These are phyloP conservation scores for Trifolium fragiferum DNA, from an alignment of 306 rosid species.

Conservation along the genomic window DNA sequence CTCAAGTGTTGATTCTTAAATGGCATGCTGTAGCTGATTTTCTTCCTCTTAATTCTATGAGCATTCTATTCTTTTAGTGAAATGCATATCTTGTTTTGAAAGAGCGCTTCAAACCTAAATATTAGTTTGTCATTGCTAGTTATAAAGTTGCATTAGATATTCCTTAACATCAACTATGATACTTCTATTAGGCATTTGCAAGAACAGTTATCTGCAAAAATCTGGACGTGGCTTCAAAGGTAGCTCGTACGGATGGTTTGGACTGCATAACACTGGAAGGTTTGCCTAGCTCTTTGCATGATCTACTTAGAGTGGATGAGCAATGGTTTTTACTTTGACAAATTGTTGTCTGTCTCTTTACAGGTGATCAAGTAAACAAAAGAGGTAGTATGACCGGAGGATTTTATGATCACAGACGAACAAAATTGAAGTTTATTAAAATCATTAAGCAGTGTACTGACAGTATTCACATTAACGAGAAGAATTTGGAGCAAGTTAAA, in stretches of 20 bases:
- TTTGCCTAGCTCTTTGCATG: constrained; percentile 42
- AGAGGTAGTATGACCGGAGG: constrained; percentile 99
- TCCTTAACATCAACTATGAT: constrained; percentile 37
- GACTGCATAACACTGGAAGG: constrained; percentile 99
- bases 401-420: constrained; percentile 91
- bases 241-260: constrained; percentile 85
- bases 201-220: constrained; percentile 95
- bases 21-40: neutral
- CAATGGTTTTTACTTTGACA: constrained; percentile 42
- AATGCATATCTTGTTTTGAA: too few relatives aligned
- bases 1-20: constrained; percentile 20
- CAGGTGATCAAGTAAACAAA: constrained; percentile 99
- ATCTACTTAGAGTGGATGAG: constrained; percentile 25
- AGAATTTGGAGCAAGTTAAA: constrained; percentile 71
- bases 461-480: constrained; percentile 59
- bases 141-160: constrained; percentile 28
- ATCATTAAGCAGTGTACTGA: constrained; percentile 61
- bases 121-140: too few relatives aligned
- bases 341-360: constrained; percentile 31
- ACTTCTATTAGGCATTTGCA: constrained; percentile 34
- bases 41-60: too few relatives aligned
- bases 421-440: constrained; percentile 88
- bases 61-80: too few relatives aligned
- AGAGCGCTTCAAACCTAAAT: constrained; percentile 8
- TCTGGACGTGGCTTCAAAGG: constrained; percentile 91